These are phyloP conservation scores for Aspergillus quadrilineatus DNA, from an alignment of 2,329 filamentous ascomycete genomes.

Conservation along the genomic window DNA sequence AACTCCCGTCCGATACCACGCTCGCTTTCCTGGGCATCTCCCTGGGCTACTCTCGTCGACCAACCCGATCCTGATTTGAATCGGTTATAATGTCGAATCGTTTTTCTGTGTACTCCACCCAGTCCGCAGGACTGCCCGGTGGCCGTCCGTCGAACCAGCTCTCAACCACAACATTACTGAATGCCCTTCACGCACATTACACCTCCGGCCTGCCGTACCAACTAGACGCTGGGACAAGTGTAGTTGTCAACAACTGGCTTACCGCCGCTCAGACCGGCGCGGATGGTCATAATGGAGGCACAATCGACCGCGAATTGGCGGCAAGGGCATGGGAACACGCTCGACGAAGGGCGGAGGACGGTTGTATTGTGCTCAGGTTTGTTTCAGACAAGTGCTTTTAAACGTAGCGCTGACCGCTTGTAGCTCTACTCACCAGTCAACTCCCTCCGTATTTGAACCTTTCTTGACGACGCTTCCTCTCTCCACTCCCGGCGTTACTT, in stretches of 20 bases:
- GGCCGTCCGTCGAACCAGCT: slow-evolving; percentile 69
- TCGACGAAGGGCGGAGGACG: slow-evolving; percentile 88
- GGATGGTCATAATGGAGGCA: slow-evolving; percentile 70
- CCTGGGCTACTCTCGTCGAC: neutral
- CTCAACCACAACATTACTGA: slow-evolving; percentile 88
- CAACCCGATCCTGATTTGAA: neutral
- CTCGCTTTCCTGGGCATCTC: slow-evolving; percentile 4
- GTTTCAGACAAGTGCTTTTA: slow-evolving; percentile 28
- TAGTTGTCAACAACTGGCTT: slow-evolving; percentile 95
- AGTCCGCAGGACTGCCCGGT: slow-evolving; percentile 56
- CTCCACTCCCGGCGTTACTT: slow-evolving; percentile 70
- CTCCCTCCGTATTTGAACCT: slow-evolving; percentile 77
- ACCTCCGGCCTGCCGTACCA: slow-evolving; percentile 76
- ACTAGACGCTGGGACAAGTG: slow-evolving; percentile 83
- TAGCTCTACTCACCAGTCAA: slow-evolving; percentile 84
- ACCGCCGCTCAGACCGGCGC: slow-evolving; percentile 71
- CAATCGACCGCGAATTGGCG: slow-evolving; percentile 76
- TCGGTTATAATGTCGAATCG: slow-evolving; percentile 55
- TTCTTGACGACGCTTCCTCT: slow-evolving; percentile 81
- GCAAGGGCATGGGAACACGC: slow-evolving; percentile 94
- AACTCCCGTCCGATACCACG: neutral
- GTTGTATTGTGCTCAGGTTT: slow-evolving; percentile 85
- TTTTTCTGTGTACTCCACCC: slow-evolving; percentile 60
- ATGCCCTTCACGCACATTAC: slow-evolving; percentile 87
- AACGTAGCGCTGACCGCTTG: neutral